Evolutionary conservation across 2,329 filamentous ascomycete genomes (phyloP).

Genomic region (Ascochyta rabiei): DNA sequence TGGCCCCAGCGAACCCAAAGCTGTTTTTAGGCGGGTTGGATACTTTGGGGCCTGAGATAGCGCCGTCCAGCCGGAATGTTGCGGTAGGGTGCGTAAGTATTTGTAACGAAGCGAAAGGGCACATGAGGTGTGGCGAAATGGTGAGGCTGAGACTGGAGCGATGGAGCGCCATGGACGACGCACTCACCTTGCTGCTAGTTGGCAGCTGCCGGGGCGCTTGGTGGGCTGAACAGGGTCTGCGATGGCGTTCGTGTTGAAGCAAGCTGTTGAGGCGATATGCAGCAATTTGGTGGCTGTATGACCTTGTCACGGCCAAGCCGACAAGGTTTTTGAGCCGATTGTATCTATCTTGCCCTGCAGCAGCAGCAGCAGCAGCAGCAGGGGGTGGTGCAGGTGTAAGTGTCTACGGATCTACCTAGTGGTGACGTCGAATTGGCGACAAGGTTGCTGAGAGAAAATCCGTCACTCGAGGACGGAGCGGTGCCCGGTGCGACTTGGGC

Average conservation of each 20-base stretch:
- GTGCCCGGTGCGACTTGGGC: not conserved
- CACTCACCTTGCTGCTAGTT: not conserved
- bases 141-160: not conserved
- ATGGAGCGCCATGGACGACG: not conserved
- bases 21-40: not conserved
- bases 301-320: not conserved
- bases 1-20: not conserved
- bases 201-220: not conserved
- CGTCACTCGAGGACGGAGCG: constrained; percentile 7
- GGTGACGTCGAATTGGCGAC: constrained; percentile 15
- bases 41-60: not conserved
- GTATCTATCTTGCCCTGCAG: not conserved
- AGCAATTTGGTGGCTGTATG: constrained; percentile 13
- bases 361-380: not conserved
- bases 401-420: not conserved
- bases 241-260: not conserved
- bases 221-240: not conserved
- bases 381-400: not conserved
- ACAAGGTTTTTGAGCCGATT: not conserved
- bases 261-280: constrained; percentile 6
- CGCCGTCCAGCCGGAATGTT: not conserved
- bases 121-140: not conserved
- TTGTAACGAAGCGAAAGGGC: not conserved
- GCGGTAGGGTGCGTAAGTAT: not conserved
- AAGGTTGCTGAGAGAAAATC: not conserved